Percentiles rank a stretch among this genome's conserved stretches.
Conservation (phyloP, 1,284 basidiomycete genomes). For the Gymnopus androsaceus region DNA sequence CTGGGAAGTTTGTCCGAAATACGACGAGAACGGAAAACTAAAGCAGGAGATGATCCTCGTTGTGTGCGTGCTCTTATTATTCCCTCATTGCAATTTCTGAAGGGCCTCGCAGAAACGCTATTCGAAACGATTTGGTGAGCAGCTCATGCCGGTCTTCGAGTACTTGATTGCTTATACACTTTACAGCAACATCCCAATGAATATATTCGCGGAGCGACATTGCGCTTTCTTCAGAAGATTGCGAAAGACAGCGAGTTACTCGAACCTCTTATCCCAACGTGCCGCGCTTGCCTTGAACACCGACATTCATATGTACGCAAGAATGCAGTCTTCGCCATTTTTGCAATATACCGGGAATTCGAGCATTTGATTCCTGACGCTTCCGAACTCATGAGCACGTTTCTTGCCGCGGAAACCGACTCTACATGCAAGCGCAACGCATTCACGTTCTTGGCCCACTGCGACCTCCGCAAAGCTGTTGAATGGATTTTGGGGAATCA, state of each 20-base stretch:
- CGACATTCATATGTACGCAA: slow-evolving; percentile 98
- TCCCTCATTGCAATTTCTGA: background rate
- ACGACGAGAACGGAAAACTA: slow-evolving; percentile 95
- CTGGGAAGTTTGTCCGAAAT: slow-evolving; percentile 99
- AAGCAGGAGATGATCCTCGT: slow-evolving; percentile 99
- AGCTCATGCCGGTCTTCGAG: background rate
- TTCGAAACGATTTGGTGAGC: slow-evolving; percentile 92
- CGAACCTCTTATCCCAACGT: slow-evolving; percentile 94
- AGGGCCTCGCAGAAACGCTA: slow-evolving; percentile 48
- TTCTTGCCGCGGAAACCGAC: slow-evolving; percentile 96
- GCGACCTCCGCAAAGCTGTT: slow-evolving; percentile 88
- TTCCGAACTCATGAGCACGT: slow-evolving; percentile 94
- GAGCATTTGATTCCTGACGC: slow-evolving; percentile 97
- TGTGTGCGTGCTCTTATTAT: slow-evolving; percentile 63
- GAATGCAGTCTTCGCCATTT: slow-evolving; percentile 97
- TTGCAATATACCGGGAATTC: slow-evolving; percentile 92
- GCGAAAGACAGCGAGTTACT: slow-evolving; percentile 92
- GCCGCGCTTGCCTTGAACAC: slow-evolving; percentile 94
- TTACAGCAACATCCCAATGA: slow-evolving; percentile 97
- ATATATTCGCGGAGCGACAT: slow-evolving; percentile 96
- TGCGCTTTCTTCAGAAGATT: slow-evolving; percentile 96
- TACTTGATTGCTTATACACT: background rate
- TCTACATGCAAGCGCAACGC: slow-evolving; percentile 97
- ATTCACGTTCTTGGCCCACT: slow-evolving; percentile 91
- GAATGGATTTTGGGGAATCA: slow-evolving; percentile 88